phyloP scores from a whole-genome alignment of 768 basidiomycete genomes.

The Lanmaoa pseudosensibilis region DNA sequence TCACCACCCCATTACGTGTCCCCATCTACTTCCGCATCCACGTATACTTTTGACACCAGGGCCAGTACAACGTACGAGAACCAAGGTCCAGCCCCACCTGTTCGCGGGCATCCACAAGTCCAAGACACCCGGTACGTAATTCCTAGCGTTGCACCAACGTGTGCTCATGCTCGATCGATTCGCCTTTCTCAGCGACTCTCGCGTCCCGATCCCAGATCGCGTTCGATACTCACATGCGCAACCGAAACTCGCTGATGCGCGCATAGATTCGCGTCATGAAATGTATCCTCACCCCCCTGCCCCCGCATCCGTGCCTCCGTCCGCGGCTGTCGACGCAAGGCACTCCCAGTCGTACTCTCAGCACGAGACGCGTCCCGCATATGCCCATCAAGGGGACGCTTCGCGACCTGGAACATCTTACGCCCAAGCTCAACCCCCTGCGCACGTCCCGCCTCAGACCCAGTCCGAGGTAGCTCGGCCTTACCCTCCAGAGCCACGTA shows the following conservation, averaged over 20 bases:
- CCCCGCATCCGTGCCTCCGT: conserved; percentile 13
- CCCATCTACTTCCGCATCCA: conserved; percentile 19
- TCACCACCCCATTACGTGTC: conserved; percentile 24
- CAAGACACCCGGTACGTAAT: conserved; percentile 28
- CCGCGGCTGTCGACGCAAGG: conserved; percentile 20
- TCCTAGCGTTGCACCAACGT: neutral
- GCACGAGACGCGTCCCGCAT: conserved; percentile 23
- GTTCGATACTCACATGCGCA: conserved; percentile 21
- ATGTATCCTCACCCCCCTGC: conserved; percentile 20
- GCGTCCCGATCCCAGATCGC: conserved; percentile 23
- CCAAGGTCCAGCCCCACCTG: conserved; percentile 11
- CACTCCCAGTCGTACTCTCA: conserved; percentile 23
- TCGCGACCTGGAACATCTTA: conserved; percentile 25
- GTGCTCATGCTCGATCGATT: conserved; percentile 11
- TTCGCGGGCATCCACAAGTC: conserved; percentile 21
- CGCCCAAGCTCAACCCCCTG: conserved; percentile 11
- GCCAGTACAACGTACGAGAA: conserved; percentile 17
- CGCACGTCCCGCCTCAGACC: conserved; percentile 9
- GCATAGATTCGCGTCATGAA: conserved; percentile 29
- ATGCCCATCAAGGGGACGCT: conserved; percentile 20
- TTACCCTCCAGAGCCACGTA: conserved; percentile 19
- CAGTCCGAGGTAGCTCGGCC: conserved; percentile 20
- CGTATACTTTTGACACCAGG: conserved; percentile 24
- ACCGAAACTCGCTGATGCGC: conserved; percentile 20
- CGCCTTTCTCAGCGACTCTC: conserved; percentile 23